phyloP scores from a whole-genome alignment of 345 rosid genomes.

The Euphorbia pulcherrima region DNA sequence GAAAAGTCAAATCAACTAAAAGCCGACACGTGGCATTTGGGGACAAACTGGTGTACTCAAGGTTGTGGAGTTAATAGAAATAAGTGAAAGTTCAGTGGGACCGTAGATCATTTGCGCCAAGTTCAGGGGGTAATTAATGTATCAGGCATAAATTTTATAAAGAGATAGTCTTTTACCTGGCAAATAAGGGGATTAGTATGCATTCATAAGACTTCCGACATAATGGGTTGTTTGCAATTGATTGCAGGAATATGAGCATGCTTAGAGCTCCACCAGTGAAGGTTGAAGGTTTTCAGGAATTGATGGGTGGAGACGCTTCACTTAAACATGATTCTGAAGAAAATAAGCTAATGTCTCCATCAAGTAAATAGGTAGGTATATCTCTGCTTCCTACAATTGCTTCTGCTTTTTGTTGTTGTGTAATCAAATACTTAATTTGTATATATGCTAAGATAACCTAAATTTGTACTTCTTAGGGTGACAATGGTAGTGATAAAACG shows the following conservation, averaged over 20 bases:
- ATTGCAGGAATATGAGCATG: conserved; percentile 55
- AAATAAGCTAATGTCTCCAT: conserved; percentile 64
- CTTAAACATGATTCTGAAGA: conserved; percentile 70
- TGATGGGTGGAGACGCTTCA: conserved; percentile 84
- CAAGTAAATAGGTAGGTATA: conserved; percentile 44
- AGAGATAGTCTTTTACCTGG: not conserved
- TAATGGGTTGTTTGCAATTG: conserved; percentile 13
- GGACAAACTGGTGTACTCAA: too few relatives aligned
- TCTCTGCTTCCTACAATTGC: not conserved
- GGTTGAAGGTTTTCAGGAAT: conserved; percentile 87
- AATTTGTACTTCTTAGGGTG: not conserved
- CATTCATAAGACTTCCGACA: conserved; percentile 9
- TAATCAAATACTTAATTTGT: not conserved
- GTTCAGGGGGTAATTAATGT: too few relatives aligned
- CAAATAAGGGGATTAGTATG: not conserved
- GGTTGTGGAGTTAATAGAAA: too few relatives aligned
- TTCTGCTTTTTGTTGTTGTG: not conserved
- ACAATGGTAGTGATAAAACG: too few relatives aligned
- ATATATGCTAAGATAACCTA: not conserved
- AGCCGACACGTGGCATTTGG: too few relatives aligned
- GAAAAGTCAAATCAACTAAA: too few relatives aligned
- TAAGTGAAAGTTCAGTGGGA: too few relatives aligned
- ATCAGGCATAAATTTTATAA: conserved; percentile 14
- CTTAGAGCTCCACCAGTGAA: conserved; percentile 84
- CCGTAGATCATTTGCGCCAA: too few relatives aligned